A percentile compares a stretch with the other conserved stretches of the same genome.
phyloP scores from a whole-genome alignment of 805 yeast species.

The Jamesozyma spencerorum region DNA sequence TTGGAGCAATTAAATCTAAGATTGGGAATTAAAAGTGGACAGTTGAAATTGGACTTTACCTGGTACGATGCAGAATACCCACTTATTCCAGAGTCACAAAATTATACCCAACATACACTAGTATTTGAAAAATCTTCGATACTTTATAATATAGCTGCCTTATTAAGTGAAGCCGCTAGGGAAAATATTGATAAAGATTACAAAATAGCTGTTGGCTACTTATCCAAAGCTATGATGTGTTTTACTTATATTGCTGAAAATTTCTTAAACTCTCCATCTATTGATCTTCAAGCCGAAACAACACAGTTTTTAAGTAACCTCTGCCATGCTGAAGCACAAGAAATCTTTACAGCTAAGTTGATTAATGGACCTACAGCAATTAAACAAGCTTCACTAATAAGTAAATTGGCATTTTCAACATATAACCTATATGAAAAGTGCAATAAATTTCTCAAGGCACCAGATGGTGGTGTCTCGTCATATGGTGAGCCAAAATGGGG shows the following conservation, averaged over 20 bases:
- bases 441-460: constrained; percentile 34
- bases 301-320: constrained; percentile 53
- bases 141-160: constrained; percentile 67
- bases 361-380: constrained; percentile 30
- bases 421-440: constrained; percentile 47
- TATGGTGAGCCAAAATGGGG: constrained; percentile 45
- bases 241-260: constrained; percentile 64
- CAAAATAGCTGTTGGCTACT: constrained; percentile 49
- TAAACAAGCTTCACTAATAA: constrained; percentile 59
- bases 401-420: constrained; percentile 64
- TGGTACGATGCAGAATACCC: constrained; percentile 73
- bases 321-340: constrained; percentile 84
- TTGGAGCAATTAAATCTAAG: constrained; percentile 72
- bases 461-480: constrained; percentile 23
- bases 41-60: constrained; percentile 52
- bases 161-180: constrained; percentile 45
- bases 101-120: constrained; percentile 62
- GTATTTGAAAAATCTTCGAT: constrained; percentile 86
- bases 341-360: constrained; percentile 61
- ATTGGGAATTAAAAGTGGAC: constrained; percentile 52
- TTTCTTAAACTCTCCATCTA: constrained; percentile 81
- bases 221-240: constrained; percentile 74
- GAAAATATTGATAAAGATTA: constrained; percentile 34
- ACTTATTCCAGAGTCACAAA: constrained; percentile 22
- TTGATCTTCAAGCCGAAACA: constrained; percentile 63